Conservation (phyloP, 164 flowering plant genomes). For the Kingdonia uniflora region DNA sequence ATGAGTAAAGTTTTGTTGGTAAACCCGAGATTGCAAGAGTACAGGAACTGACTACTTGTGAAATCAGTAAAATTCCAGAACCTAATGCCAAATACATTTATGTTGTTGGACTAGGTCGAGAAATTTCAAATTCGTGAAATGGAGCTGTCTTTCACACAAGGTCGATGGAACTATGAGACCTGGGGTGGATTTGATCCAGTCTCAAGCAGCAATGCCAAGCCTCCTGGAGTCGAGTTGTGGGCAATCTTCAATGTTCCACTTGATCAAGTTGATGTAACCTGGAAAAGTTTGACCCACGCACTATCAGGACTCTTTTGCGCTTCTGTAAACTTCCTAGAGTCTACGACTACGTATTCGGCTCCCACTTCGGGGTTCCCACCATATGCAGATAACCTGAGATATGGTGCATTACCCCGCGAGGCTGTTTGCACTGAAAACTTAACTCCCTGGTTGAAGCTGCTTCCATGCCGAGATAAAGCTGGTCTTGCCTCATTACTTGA, state of each 20-base stretch:
- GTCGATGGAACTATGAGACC: slow-evolving; percentile 89
- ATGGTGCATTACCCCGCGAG: slow-evolving; percentile 93
- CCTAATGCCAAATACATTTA: no score
- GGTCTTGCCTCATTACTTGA: slow-evolving; percentile 85
- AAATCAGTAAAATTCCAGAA: no score
- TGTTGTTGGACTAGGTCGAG: slow-evolving; percentile 41
- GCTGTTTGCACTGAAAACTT: slow-evolving; percentile 99
- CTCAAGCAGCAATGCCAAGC: slow-evolving; percentile 78
- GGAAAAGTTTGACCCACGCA: slow-evolving; percentile 88
- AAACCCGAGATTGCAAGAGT: no score
- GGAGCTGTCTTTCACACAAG: slow-evolving; percentile 96
- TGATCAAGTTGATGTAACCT: slow-evolving; percentile 66
- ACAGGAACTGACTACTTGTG: no score
- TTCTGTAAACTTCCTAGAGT: slow-evolving; percentile 84
- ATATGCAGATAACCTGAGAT: slow-evolving; percentile 50
- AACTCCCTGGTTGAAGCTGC: slow-evolving; percentile 96
- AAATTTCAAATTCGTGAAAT: slow-evolving; percentile 72
- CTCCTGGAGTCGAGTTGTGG: slow-evolving; percentile 98
- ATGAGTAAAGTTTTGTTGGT: no score
- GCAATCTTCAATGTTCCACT: slow-evolving; percentile 81
- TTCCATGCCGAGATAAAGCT: slow-evolving; percentile 95
- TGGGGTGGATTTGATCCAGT: slow-evolving; percentile 97
- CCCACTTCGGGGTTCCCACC: slow-evolving; percentile 60
- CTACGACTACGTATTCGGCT: slow-evolving; percentile 65
- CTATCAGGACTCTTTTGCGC: slow-evolving; percentile 98